phyloP scores from a whole-genome alignment of 2,329 filamentous ascomycete species.

The Fusarium gaditjirri region DNA sequence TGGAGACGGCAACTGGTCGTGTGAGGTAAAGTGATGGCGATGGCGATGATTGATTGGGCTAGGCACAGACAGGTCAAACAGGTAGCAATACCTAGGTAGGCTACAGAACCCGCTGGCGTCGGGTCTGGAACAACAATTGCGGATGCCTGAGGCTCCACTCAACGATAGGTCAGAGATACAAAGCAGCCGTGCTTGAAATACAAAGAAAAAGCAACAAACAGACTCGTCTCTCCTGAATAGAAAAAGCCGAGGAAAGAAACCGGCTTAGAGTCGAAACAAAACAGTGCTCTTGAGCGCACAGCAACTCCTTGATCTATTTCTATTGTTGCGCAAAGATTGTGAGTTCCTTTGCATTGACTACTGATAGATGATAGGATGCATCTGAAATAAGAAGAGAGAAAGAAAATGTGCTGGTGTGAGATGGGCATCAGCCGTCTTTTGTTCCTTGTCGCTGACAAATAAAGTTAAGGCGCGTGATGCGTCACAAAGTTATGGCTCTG shows the following conservation, averaged over 20 bases:
- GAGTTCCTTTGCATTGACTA: not conserved
- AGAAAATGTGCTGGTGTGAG: no score
- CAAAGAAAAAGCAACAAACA: conserved; percentile 2
- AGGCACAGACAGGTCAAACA: conserved; percentile 15
- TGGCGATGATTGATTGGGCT: conserved; percentile 23
- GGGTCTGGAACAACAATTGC: not conserved
- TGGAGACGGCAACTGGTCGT: conserved; percentile 26
- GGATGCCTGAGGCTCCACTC: conserved; percentile 27
- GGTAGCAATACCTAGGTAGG: conserved; percentile 2
- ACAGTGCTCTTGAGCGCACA: not conserved
- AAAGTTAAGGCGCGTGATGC: no score
- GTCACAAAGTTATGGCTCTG: no score
- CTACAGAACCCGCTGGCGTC: not conserved
- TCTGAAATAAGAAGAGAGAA: not conserved
- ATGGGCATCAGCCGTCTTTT: not conserved
- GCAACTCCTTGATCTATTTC: not conserved
- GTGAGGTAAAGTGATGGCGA: conserved; percentile 12
- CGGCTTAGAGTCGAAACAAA: not conserved
- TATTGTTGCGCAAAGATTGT: not conserved
- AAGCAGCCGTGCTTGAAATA: not conserved
- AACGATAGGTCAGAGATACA: not conserved
- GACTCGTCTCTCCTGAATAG: not conserved
- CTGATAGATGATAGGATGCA: not conserved
- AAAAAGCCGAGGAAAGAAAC: not conserved
- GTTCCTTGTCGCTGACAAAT: not conserved